These are phyloP conservation scores for Patellifolia procumbens DNA, from an alignment of 179 eudicot species.

Conservation along the genomic window DNA sequence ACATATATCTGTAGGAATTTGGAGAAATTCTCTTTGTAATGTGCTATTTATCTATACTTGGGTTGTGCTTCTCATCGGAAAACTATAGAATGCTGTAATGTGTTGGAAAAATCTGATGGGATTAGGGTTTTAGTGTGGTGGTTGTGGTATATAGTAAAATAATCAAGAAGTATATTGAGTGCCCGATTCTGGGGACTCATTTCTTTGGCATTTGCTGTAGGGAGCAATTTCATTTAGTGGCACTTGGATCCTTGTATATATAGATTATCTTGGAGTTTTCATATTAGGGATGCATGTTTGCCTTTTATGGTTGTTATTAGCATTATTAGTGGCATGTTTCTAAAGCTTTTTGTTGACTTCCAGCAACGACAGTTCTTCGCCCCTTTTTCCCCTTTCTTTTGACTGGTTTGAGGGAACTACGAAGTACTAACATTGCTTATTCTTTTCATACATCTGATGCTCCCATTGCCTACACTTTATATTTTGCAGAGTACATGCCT, in stretches of 20 bases:
- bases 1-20: too few relatives aligned
- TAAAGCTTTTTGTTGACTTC: background rate
- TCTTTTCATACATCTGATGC: constrained; percentile 13
- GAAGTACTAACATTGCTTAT: background rate
- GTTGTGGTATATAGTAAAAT: too few relatives aligned
- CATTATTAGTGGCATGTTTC: background rate
- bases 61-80: background rate
- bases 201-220: background rate
- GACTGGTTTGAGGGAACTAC: background rate
- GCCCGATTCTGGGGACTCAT: background rate
- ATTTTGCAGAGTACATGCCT: constrained; percentile 77
- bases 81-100: background rate
- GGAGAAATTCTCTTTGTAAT: too few relatives aligned
- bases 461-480: constrained; percentile 22
- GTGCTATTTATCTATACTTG: background rate
- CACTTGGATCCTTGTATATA: background rate
- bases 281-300: background rate
- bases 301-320: background rate
- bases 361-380: background rate
- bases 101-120: background rate
- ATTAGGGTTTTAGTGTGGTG: too few relatives aligned
- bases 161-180: background rate
- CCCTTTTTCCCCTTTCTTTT: background rate
- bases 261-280: background rate
- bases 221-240: background rate